phyloP scores from a whole-genome alignment of 179 eudicot genomes.

The Spergularia azorica region DNA sequence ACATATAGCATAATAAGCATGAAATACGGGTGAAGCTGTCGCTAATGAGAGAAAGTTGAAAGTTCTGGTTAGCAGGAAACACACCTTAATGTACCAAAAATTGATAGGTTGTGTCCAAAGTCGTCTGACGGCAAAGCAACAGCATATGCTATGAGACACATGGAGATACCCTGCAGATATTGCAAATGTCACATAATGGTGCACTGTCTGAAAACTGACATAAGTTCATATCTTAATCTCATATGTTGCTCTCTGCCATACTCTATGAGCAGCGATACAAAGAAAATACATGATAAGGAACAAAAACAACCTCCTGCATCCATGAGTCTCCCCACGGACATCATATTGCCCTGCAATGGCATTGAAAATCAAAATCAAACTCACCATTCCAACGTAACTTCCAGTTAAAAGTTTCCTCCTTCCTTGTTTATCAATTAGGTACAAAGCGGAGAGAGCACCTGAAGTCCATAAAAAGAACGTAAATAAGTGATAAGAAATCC shows the following conservation, averaged over 20 bases:
- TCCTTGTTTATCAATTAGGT: conserved; percentile 79
- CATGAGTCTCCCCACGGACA: not conserved
- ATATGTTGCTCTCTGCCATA: not conserved
- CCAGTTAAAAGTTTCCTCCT: conserved; percentile 70
- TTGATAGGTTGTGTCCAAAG: conserved; percentile 59
- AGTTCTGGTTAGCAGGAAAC: conserved; percentile 17
- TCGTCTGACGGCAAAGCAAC: conserved; percentile 66
- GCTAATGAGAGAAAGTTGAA: not conserved
- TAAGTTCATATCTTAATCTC: not conserved
- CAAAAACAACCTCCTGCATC: not conserved
- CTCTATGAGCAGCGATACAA: no score
- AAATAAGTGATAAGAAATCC: no score
- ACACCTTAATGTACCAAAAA: conserved; percentile 72
- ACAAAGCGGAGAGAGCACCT: conserved; percentile 80
- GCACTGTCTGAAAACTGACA: not conserved
- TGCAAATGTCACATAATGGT: conserved; percentile 9
- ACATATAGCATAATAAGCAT: not conserved
- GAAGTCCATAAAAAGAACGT: conserved; percentile 21
- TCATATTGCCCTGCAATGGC: no score
- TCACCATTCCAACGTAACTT: conserved; percentile 87
- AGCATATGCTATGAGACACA: conserved; percentile 61
- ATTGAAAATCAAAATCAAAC: conserved; percentile 5
- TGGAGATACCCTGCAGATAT: conserved; percentile 63
- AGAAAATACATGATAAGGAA: not conserved
- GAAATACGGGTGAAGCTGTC: not conserved